Percentiles rank a stretch among this genome's conserved stretches.
Evolutionary conservation across 2,329 filamentous ascomycete species (phyloP).

Genomic region (Fusarium sp.): DNA sequence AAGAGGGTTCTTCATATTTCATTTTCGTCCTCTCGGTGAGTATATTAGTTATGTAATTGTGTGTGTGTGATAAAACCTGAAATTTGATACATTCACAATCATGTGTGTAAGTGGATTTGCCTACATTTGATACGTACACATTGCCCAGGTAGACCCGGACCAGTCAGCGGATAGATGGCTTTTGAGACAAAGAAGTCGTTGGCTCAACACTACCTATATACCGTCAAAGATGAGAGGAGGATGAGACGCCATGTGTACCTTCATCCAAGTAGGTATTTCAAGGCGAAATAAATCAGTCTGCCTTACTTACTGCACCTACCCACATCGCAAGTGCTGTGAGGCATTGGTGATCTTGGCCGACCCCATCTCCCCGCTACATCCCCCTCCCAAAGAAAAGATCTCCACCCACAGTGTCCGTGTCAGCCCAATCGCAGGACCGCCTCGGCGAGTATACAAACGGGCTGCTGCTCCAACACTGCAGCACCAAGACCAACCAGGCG

Average conservation of each 20-base stretch:
- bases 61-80: background rate
- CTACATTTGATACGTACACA: background rate
- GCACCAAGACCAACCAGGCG: background rate
- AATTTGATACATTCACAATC: background rate
- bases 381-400: background rate
- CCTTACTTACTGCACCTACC: background rate
- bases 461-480: background rate
- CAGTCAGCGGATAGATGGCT: background rate
- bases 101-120: background rate
- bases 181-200: background rate
- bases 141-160: background rate
- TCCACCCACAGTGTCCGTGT: slow-evolving; percentile 1
- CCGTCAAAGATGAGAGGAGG: background rate
- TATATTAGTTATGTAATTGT: background rate
- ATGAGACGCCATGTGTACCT: background rate
- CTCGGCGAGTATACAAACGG: background rate
- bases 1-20: background rate
- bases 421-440: slow-evolving; percentile 2
- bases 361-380: background rate
- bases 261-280: background rate
- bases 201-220: background rate
- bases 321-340: background rate
- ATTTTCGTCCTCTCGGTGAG: background rate
- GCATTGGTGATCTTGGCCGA: background rate
- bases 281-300: background rate